phyloP scores from a whole-genome alignment of 129 eudicot genomes.

The Glebionis coronaria region DNA sequence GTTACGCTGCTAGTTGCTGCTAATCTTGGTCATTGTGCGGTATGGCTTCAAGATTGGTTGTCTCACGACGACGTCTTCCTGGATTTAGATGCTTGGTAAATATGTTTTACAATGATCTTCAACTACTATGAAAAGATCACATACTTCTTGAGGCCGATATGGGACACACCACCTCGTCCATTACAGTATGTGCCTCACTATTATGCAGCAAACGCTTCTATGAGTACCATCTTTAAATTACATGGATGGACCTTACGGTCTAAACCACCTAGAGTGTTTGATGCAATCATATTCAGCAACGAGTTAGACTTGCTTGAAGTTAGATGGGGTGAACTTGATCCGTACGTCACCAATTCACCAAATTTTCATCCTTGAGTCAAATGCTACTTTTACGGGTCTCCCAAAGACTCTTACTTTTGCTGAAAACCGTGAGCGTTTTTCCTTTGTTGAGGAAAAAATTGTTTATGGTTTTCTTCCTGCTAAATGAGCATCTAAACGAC shows the following conservation, averaged over 20 bases:
- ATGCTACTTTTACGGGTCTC: no score
- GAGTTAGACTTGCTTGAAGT: no score
- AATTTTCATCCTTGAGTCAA: no score
- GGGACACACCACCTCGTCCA: constrained; percentile 80
- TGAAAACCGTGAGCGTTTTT: no score
- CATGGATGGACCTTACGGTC: no score
- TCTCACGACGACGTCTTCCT: constrained; percentile 30
- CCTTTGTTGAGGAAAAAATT: constrained; percentile 17
- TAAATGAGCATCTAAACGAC: constrained; percentile 29
- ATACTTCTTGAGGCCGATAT: constrained; percentile 81
- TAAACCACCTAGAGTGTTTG: no score
- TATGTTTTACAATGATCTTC: constrained; percentile 31
- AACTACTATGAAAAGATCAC: constrained; percentile 56
- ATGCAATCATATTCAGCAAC: no score
- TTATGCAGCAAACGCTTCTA: no score
- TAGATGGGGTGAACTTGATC: no score
- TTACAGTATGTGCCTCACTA: neutral
- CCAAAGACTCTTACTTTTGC: no score
- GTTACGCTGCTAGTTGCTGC: constrained; percentile 18
- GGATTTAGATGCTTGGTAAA: constrained; percentile 29
- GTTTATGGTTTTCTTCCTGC: constrained; percentile 63
- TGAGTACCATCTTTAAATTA: no score
- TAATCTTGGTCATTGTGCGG: constrained; percentile 5
- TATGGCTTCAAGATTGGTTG: constrained; percentile 48
- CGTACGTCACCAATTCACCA: no score